Percentiles rank a stretch among this genome's conserved stretches.
These are phyloP conservation scores for Alternaria metachromatica DNA, from an alignment of 2,329 filamentous ascomycete genomes.

Conservation along the genomic window DNA sequence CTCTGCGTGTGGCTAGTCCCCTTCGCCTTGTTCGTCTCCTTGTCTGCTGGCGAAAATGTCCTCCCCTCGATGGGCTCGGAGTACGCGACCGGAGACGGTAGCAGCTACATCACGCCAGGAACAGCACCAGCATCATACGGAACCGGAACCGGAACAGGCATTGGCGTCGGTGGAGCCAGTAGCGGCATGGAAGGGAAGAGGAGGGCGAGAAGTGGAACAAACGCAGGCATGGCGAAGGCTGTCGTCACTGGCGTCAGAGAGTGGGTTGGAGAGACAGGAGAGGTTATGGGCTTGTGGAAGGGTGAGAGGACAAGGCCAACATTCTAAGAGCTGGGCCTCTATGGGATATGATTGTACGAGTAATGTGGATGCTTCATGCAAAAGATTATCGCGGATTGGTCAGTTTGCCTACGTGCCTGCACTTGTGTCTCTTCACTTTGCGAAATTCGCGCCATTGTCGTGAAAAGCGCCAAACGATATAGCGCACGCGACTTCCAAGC, in stretches of 20 bases:
- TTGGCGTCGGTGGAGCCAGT: constrained; percentile 39
- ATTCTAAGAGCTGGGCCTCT: constrained; percentile 25
- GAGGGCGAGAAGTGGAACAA: constrained; percentile 59
- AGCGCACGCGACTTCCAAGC: background rate
- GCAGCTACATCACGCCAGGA: constrained; percentile 56
- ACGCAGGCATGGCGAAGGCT: constrained; percentile 62
- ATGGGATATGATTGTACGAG: constrained; percentile 18
- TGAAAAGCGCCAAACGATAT: background rate
- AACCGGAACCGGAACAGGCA: constrained; percentile 26
- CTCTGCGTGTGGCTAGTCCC: constrained; percentile 96
- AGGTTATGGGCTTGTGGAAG: constrained; percentile 68
- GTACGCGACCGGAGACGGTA: constrained; percentile 66
- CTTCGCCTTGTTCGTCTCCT: constrained; percentile 90
- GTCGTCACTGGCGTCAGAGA: constrained; percentile 68
- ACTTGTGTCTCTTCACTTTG: background rate
- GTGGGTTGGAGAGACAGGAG: constrained; percentile 68
- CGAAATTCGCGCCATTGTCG: background rate
- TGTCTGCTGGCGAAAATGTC: constrained; percentile 94
- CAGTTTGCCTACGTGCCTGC: background rate
- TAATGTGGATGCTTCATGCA: constrained; percentile 4
- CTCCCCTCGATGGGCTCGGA: constrained; percentile 89
- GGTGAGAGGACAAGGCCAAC: constrained; percentile 62
- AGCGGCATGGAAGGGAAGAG: constrained; percentile 36
- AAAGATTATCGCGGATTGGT: background rate
- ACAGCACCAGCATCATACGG: constrained; percentile 42